Base-by-base conservation (phyloP, 139 green algal species). In the Coelastrella sp. region DNA sequence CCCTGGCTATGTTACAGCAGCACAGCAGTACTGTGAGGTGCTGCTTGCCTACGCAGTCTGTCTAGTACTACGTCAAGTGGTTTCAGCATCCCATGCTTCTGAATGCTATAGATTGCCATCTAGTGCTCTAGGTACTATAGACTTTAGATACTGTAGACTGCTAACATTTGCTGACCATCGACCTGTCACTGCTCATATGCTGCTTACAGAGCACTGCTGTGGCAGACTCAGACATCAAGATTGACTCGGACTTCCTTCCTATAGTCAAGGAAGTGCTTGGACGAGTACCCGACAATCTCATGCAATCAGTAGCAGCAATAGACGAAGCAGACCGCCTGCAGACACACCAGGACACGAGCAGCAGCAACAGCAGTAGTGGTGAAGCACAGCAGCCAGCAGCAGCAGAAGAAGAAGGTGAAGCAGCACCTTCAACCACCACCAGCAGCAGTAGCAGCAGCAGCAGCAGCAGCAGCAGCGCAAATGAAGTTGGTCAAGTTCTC, bases 251-350 rank as follows among this genome's bases (percentile, higher is more conserved):
- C 76, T 93, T 93, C 81, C 63, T 93, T 81, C 88, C 90, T 0
- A 77, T 93, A 0, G 79, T 93, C 40, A 88, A 85, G 41, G 88
- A 91, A 78, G 90, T 93, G 51, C 81, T 93, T n/a, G 90, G 88
- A 25, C 50, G 51, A 43, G 81, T 91, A 6, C 88, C 90, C 25
- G 17, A 68, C 13, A 71, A 83, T 34, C 81, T 92, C 17, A 34
- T 43, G 17, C 21, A 67, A 72, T 25, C 40, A 17, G 80, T 45
- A 50, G 80, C 48, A 60, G 50, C 41, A 35, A 57, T 86, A 1
- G 78, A 80, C 37, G 68, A 76, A 40, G 35, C 50, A 35, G 48
- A 85, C 15, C 51, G 50, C 37, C 67, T 81, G 53, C 60, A 79
- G 66, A 45, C 69, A 48, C 79, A 85, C 57, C 57, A 84, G 76